These are phyloP conservation scores for Psilocybe cubensis DNA, from an alignment of 768 basidiomycete species.

Conservation along the genomic window DNA sequence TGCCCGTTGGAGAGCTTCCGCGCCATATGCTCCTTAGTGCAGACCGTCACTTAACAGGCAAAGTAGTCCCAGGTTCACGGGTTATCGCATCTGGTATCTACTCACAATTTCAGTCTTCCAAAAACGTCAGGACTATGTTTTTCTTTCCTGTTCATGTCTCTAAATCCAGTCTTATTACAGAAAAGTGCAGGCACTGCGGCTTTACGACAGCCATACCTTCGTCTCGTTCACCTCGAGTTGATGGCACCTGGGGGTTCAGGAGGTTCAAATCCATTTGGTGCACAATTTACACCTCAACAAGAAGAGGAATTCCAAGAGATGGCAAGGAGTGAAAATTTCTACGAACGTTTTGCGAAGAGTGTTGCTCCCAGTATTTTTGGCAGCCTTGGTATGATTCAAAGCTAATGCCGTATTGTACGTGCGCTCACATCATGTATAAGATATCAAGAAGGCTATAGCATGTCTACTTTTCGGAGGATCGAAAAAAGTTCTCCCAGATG, in stretches of 20 bases:
- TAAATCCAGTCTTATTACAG: slow-evolving; percentile 34
- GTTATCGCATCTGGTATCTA: slow-evolving; percentile 96
- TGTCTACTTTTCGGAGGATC: slow-evolving; percentile 98
- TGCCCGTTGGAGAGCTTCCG: slow-evolving; percentile 97
- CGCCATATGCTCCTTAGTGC: slow-evolving; percentile 92
- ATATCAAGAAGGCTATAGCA: slow-evolving; percentile 97
- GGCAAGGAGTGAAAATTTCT: slow-evolving; percentile 86
- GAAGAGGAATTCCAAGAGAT: slow-evolving; percentile 96
- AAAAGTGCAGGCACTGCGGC: slow-evolving; percentile 86
- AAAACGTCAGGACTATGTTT: slow-evolving; percentile 58
- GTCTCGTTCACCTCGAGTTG: slow-evolving; percentile 89
- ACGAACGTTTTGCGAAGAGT: slow-evolving; percentile 91
- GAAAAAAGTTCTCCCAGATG: slow-evolving; percentile 95
- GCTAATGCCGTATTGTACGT: background rate
- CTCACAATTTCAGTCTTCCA: slow-evolving; percentile 91
- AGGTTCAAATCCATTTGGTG: slow-evolving; percentile 82
- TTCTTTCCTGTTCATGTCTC: background rate
- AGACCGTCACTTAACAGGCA: slow-evolving; percentile 89
- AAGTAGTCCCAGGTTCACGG: slow-evolving; percentile 95
- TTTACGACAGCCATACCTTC: slow-evolving; percentile 91
- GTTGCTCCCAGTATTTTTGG: slow-evolving; percentile 98
- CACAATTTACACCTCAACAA: slow-evolving; percentile 91
- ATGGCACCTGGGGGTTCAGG: slow-evolving; percentile 78
- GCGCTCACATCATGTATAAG: slow-evolving; percentile 42
- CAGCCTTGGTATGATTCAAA: slow-evolving; percentile 66